Conservation (phyloP, 768 basidiomycete species). For the Suillus cothurnatus region DNA sequence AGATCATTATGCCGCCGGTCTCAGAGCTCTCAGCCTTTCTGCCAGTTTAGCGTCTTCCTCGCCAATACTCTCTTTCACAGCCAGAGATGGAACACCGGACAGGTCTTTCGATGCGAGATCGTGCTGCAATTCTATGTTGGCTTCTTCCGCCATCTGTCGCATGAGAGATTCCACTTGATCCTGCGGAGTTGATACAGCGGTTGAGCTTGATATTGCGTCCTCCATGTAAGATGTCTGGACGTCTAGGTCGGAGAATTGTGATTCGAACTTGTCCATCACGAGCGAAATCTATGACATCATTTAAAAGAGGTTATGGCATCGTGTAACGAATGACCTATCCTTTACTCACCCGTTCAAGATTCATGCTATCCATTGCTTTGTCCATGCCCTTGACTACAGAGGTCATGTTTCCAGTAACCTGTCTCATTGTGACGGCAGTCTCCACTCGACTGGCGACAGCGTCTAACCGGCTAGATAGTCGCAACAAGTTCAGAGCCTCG, state of each 20-base stretch:
- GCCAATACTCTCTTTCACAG: slow-evolving; percentile 53
- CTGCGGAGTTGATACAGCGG: slow-evolving; percentile 91
- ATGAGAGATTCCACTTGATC: slow-evolving; percentile 95
- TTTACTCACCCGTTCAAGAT: slow-evolving; percentile 83
- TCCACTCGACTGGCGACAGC: slow-evolving; percentile 97
- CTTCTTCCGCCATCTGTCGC: slow-evolving; percentile 95
- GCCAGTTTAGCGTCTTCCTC: slow-evolving; percentile 85
- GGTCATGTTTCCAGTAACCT: slow-evolving; percentile 96
- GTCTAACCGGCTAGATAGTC: slow-evolving; percentile 90
- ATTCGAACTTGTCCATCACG: slow-evolving; percentile 99
- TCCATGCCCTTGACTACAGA: slow-evolving; percentile 98
- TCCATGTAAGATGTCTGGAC: slow-evolving; percentile 99
- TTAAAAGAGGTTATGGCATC: not conserved
- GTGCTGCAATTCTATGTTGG: slow-evolving; percentile 92
- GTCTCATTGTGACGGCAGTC: slow-evolving; percentile 97
- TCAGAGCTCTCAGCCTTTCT: slow-evolving; percentile 83
- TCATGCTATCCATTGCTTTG: slow-evolving; percentile 99
- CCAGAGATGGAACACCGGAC: slow-evolving; percentile 55
- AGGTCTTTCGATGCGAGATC: slow-evolving; percentile 74
- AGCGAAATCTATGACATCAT: slow-evolving; percentile 74
- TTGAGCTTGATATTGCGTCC: slow-evolving; percentile 91
- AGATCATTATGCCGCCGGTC: slow-evolving; percentile 63
- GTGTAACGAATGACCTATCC: not conserved
- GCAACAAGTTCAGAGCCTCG: slow-evolving; percentile 87
- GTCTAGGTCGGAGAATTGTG: slow-evolving; percentile 94